Evolutionary conservation across 78 protist genomes (phyloP), one percentile per base, ranked within the genome.

Genomic region (slime mould (Dictyostelium discoideum)): DNA sequence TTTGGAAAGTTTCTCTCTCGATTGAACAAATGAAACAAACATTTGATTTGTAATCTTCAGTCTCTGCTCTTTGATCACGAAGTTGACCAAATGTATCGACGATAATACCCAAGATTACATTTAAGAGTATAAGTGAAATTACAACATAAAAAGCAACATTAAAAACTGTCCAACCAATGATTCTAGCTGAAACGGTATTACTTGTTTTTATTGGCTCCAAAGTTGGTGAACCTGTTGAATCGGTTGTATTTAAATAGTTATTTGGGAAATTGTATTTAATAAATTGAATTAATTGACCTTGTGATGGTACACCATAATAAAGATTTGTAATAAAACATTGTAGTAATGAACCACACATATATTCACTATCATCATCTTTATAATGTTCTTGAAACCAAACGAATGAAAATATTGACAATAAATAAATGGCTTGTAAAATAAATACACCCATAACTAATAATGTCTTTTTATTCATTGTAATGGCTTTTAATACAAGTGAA

Each of bases 41-140:
- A 54, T 93, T 82, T 2, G 76, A 42, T 80, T 85, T 78, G 42
- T 93, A 82, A 3, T 85, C 92, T 65, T 93, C 93, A 18, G 88
- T 81, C 14, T 32, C 32, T 0, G 94, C 48, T 14, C 89, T 13
- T 80, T 93, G 88, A 74, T 87, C 96, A 67, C 92, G 84, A 4
- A 92, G 32, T 42, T 93, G 92, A 44, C 96, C 96, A 79, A 93
- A 93, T 3, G 96, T 93, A 84, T 93, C 96, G 20, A 93, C 96
- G 37, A 93, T 93, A 63, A 93, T 93, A 93, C 94, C 96, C 6
- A 93, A 81, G 50, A 93, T 83, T 39, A 93, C 93, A 84, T 93
- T 93, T 22, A 93, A 40, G 16, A 93, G 29, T 0, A 93, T 65
- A 3, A 93, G 18, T 10, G 94, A 39, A 3, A 86, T 60, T 0